Conservation (phyloP, 371 early-diverging fungal genomes). For the Mucor irregularis region DNA sequence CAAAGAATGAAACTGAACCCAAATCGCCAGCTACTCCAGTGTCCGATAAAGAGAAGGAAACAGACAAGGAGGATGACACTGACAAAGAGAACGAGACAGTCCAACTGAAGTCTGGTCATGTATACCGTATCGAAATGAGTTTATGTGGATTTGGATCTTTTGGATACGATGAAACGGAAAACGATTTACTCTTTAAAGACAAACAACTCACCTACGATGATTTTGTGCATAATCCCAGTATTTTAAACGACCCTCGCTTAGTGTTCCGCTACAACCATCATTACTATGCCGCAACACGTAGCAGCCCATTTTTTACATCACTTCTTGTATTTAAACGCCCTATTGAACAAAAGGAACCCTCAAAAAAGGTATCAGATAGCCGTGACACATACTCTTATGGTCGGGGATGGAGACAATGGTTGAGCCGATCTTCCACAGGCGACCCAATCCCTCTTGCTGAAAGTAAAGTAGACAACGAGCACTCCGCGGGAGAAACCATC, state of each 20-base stretch:
- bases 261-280: slow-evolving; percentile 66
- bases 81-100: slow-evolving; percentile 4
- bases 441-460: neutral
- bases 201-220: slow-evolving; percentile 58
- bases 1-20: neutral
- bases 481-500: neutral
- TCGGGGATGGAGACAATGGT: slow-evolving; percentile 52
- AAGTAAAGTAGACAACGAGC: neutral
- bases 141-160: slow-evolving; percentile 50
- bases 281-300: slow-evolving; percentile 41
- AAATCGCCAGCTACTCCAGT: too few relatives aligned
- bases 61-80: slow-evolving; percentile 2
- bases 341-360: neutral
- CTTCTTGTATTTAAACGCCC: slow-evolving; percentile 50
- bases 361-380: slow-evolving; percentile 19
- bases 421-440: slow-evolving; percentile 42
- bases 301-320: slow-evolving; percentile 54
- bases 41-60: neutral
- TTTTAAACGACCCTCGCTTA: slow-evolving; percentile 65
- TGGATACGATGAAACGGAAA: slow-evolving; percentile 40
- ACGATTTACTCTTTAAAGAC: slow-evolving; percentile 59
- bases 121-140: slow-evolving; percentile 54
- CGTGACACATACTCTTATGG: slow-evolving; percentile 37
- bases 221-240: slow-evolving; percentile 63
- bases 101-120: slow-evolving; percentile 26